A percentile compares a stretch with the other conserved stretches of the same genome.
These are phyloP conservation scores for Globisporangium paddicum DNA, from an alignment of 352 stramenopile genomes.

Conservation along the genomic window DNA sequence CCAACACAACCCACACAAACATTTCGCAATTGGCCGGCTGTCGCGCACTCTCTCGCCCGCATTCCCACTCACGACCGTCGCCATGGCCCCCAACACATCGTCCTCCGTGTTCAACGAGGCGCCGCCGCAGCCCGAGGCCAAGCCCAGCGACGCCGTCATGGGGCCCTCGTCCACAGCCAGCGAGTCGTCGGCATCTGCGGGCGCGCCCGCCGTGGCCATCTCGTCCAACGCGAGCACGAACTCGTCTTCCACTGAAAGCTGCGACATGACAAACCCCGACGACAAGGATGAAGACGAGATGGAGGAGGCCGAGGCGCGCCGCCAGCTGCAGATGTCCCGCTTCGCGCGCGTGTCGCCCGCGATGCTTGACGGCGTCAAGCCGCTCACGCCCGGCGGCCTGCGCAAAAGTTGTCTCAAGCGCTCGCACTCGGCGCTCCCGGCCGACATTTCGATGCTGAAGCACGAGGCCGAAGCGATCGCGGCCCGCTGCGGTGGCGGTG, in stretches of 20 bases:
- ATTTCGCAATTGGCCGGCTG: constrained; percentile 17
- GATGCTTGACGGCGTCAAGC: constrained; percentile 47
- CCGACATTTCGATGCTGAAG: constrained; percentile 15
- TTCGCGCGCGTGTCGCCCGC: constrained; percentile 37
- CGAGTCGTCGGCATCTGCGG: too few species aligned
- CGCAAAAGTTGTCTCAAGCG: constrained; percentile 75
- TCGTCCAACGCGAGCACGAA: too few species aligned
- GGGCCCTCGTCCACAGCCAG: constrained; percentile 25
- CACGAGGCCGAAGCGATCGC: not conserved
- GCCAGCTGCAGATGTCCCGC: constrained; percentile 19
- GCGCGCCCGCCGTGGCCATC: not conserved
- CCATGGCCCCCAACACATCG: constrained; percentile 56
- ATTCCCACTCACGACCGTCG: not conserved
- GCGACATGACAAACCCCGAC: not conserved
- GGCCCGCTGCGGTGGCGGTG: not conserved
- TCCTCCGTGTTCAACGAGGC: constrained; percentile 61
- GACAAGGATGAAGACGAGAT: not conserved
- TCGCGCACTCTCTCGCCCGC: constrained; percentile 8
- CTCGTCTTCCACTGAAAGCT: not conserved
- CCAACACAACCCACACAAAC: not conserved
- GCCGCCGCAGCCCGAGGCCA: constrained; percentile 19
- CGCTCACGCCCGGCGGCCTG: constrained; percentile 30
- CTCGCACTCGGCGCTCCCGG: constrained; percentile 42
- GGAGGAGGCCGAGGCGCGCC: constrained; percentile 10
- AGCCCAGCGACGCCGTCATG: constrained; percentile 19